Evolutionary conservation across 2,329 filamentous ascomycete genomes (phyloP).

Genomic region (Fusarium lateritium): DNA sequence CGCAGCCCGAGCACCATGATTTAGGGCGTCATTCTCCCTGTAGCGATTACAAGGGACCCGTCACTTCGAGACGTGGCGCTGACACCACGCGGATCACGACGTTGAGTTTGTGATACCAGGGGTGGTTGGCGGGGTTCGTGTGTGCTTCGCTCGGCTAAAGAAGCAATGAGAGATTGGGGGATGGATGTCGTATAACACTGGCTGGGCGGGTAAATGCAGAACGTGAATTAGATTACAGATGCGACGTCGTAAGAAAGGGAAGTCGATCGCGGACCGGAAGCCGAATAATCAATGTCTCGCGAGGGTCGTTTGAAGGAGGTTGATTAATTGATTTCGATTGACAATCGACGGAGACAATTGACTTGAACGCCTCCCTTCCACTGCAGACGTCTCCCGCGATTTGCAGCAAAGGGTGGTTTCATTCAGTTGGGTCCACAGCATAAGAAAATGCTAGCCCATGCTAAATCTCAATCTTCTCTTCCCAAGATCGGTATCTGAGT

Average conservation of each 20-base stretch:
- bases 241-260: neutral
- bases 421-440: neutral
- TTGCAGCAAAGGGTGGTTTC: no score
- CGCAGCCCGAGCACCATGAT: neutral
- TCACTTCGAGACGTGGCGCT: neutral
- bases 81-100: neutral
- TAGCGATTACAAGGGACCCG: neutral
- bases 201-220: neutral
- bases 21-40: neutral
- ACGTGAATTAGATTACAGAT: neutral
- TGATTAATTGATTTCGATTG: constrained; percentile 7
- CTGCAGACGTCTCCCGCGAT: neutral
- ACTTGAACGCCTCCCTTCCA: constrained; percentile 1
- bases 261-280: neutral
- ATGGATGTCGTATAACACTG: neutral
- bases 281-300: constrained; percentile 21
- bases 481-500: neutral
- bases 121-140: neutral
- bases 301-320: constrained; percentile 8
- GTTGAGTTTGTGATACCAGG: neutral
- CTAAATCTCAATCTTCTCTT: no score
- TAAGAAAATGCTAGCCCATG: no score
- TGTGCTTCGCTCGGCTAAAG: neutral
- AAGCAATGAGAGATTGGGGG: neutral
- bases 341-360: neutral